Evolutionary conservation across 768 basidiomycete genomes (phyloP), one percentile per base, ranked within the genome.

Genomic region (Auricularia auricula-judae): DNA sequence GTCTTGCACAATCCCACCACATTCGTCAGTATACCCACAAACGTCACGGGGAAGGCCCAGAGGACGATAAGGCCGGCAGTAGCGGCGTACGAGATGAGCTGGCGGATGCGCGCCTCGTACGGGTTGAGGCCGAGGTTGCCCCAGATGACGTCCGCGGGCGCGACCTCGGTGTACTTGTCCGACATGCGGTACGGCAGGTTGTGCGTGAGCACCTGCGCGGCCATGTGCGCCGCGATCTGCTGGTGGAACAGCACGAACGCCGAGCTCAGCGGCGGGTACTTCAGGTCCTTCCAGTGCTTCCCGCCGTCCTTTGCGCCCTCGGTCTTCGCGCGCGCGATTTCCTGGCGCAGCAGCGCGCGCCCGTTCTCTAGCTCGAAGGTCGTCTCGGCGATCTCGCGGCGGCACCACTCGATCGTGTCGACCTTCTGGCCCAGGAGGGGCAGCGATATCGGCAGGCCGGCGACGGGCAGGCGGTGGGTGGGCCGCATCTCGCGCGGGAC

Each of bases 151-250:
- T 97, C 94, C 35, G 82, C 80, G 0, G 95, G 94, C 0, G 88
- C 82, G 62, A 96, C 86, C 73, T 97, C 95, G 47, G 87, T 81
- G 71, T 86, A 89, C 62, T 85, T 84, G 34, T 78, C 78, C 10
- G 81, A 79, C 93, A 98, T 97, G 16, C 83, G 77, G 69, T 91
- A 91, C 33, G 92, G 92, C 62, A 86, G 84, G 71, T 95, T 86
- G 74, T 95, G 90, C 4, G 84, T 77, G 51, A 95, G 76, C 3
- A 79, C 78, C 74, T 94, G 86, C 42, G 82, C 81, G 1, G 90
- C 93, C 73, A 98, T 78, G 74, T 98, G 94, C 18, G 95, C 94
- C 2, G 91, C 89, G 66, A 97, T 90, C 78, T 98, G 96, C 68
- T 85, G 81, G 74, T 93, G 86, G 81, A 98, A 98, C 23, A 89